phyloP scores from a whole-genome alignment of 768 basidiomycete species.

The Rhizopogon vinicolor region DNA sequence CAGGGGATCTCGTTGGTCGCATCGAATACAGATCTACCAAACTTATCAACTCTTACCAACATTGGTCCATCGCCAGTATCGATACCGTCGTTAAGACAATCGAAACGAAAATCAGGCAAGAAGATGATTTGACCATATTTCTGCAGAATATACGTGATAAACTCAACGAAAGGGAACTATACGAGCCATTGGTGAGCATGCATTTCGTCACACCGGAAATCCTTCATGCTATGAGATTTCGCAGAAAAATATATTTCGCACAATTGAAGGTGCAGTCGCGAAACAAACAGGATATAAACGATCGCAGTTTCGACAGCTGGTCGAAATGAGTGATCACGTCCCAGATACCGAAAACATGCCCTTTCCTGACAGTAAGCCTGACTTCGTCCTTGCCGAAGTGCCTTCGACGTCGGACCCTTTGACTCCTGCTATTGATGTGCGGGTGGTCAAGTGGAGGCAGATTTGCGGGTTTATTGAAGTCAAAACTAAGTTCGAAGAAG shows the following conservation, averaged over 20 bases:
- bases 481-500: neutral
- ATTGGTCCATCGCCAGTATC: too few relatives aligned
- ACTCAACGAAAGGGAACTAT: too few relatives aligned
- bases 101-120: too few relatives aligned
- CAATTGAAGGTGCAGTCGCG: neutral
- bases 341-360: neutral
- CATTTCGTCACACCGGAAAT: too few relatives aligned
- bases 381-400: neutral
- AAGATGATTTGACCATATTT: too few relatives aligned
- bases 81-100: too few relatives aligned
- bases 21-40: neutral
- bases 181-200: too few relatives aligned
- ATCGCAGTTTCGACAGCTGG: neutral
- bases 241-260: neutral
- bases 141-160: too few relatives aligned
- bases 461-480: neutral
- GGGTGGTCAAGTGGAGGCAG: neutral
- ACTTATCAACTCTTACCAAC: too few relatives aligned
- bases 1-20: neutral
- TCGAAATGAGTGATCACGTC: neutral
- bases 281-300: neutral
- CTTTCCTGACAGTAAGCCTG: neutral
- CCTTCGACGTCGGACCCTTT: neutral
- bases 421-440: neutral
- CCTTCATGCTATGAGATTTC: neutral